Base-by-base conservation (phyloP, 306 rosid genomes). In the Lathyrus sativus region DNA sequence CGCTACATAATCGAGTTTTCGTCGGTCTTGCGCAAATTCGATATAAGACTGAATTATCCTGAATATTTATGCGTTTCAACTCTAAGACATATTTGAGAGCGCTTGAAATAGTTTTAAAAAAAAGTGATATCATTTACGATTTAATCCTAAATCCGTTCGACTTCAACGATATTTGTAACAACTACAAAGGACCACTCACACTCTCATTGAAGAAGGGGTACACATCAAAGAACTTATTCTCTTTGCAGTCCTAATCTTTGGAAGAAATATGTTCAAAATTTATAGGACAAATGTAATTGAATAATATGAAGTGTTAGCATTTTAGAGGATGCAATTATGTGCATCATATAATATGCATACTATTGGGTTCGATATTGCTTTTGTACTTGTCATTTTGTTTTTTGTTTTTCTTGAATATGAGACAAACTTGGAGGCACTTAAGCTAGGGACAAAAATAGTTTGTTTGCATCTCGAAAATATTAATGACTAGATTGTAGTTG, bases 111-210 rank as follows among this genome's bases (percentile, higher is more conserved):
- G n/a, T n/a, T n/a, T n/a, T n/a, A n/a, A n/a, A n/a, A n/a, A n/a
- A n/a, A n/a, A n/a, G n/a, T n/a, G n/a, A n/a, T n/a, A n/a, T n/a
- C n/a, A n/a, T n/a, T n/a, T n/a, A n/a, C n/a, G n/a, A n/a, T n/a
- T n/a, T n/a, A n/a, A n/a, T n/a, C n/a, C n/a, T n/a, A n/a, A n/a
- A n/a, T n/a, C n/a, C n/a, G n/a, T n/a, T n/a, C n/a, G n/a, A n/a
- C n/a, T n/a, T n/a, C n/a, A n/a, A n/a, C n/a, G n/a, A n/a, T n/a
- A n/a, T n/a, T n/a, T n/a, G n/a, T n/a, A n/a, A n/a, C n/a, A 91
- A 88, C 86, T 95, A 91, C 82, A 91, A 87, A 81, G 99, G 99
- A 58, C 95, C 96, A 29, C 95, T 95, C 76, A 87, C 72, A 86
- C 91, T 95, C 75, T 84, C 92, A 5, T 77, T 91, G 83, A 88